Evolutionary conservation across 2,329 filamentous ascomycete genomes (phyloP).

Genomic region (Neofusicoccum sp.): DNA sequence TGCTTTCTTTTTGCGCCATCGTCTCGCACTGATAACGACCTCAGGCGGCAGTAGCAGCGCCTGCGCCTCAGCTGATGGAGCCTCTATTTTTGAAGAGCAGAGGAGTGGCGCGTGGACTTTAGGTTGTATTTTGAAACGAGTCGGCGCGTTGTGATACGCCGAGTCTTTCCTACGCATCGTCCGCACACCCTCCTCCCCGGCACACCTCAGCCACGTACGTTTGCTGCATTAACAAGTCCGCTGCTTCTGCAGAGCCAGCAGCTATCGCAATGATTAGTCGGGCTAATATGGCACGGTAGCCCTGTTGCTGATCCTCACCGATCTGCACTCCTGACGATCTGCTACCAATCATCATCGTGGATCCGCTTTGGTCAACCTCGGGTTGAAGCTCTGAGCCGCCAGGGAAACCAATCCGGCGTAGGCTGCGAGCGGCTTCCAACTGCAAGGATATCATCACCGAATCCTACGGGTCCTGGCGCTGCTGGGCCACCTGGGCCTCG

Average conservation of each 20-base stretch:
- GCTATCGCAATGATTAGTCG: neutral
- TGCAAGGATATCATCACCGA: neutral
- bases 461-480: neutral
- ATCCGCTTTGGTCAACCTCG: neutral
- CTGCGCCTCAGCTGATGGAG: neutral
- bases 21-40: too few relatives aligned
- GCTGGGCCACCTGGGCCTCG: neutral
- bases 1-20: too few relatives aligned
- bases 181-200: neutral
- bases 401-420: neutral
- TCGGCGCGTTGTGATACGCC: neutral
- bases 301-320: neutral
- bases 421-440: neutral
- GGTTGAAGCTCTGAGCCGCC: neutral
- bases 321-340: neutral
- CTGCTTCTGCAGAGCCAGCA: neutral
- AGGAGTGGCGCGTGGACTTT: neutral
- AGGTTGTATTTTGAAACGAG: neutral
- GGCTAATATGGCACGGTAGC: too few relatives aligned
- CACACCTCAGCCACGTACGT: neutral
- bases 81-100: neutral
- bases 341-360: neutral
- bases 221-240: neutral
- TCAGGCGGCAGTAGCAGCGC: too few relatives aligned
- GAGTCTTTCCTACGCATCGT: neutral